These are phyloP conservation scores for Lagerstroemia speciosa DNA, from an alignment of 345 rosid genomes.

Conservation along the genomic window DNA sequence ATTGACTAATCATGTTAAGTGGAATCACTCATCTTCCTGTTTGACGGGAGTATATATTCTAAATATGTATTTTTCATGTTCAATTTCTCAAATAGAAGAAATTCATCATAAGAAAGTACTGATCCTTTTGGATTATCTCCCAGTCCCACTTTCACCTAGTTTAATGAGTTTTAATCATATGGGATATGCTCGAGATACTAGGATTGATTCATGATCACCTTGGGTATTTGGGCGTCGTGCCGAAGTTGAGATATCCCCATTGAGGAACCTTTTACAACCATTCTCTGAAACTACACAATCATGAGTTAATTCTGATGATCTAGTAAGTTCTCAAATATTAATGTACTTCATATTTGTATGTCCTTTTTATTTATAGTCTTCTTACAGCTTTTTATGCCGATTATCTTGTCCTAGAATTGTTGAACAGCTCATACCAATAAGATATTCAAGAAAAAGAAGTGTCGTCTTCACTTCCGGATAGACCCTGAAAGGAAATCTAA, in stretches of 20 bases:
- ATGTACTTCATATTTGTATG: background rate
- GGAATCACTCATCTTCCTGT: background rate
- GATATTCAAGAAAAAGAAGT: too few species aligned
- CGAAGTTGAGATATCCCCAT: background rate
- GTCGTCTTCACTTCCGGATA: too few species aligned
- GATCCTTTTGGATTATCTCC: background rate
- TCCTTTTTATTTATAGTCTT: too few species aligned
- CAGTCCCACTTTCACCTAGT: background rate
- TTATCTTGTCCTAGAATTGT: background rate
- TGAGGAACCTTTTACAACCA: background rate
- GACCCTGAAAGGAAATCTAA: too few species aligned
- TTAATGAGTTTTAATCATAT: background rate
- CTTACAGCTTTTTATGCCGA: background rate
- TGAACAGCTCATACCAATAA: too few species aligned
- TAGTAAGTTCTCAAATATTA: slow-evolving; percentile 26
- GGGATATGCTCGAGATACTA: background rate
- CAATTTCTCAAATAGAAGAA: background rate
- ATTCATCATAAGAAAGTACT: background rate
- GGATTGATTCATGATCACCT: slow-evolving; percentile 4
- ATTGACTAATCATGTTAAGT: too few species aligned
- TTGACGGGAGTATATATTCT: background rate
- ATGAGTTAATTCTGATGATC: slow-evolving; percentile 13
- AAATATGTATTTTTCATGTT: background rate
- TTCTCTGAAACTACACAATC: slow-evolving; percentile 4
- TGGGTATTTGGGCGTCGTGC: background rate